Evolutionary conservation across 805 yeast genomes (phyloP).

Genomic region (Yamadazyma laniorum): DNA sequence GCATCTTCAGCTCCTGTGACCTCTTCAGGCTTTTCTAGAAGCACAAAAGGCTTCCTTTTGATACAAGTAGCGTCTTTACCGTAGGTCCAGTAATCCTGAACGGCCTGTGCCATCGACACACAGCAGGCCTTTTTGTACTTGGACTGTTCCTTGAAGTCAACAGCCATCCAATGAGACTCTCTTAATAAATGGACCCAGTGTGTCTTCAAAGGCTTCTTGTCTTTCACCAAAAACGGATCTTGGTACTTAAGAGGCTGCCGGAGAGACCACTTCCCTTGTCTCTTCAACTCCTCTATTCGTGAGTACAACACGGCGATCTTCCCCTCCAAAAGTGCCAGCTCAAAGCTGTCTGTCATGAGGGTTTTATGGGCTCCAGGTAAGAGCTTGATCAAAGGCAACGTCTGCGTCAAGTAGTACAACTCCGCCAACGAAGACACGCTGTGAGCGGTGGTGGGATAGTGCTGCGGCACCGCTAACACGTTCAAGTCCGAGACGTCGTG

Average conservation of each 20-base stretch:
- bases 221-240: slow-evolving; percentile 54
- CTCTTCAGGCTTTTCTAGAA: slow-evolving; percentile 12
- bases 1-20: slow-evolving; percentile 3
- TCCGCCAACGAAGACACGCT: slow-evolving; percentile 70
- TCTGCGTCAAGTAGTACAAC: slow-evolving; percentile 80
- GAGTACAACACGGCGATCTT: slow-evolving; percentile 86
- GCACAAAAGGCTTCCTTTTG: slow-evolving; percentile 45
- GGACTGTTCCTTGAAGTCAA: slow-evolving; percentile 68
- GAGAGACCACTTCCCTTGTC: slow-evolving; percentile 86
- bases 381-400: slow-evolving; percentile 77
- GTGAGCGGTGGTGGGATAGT: slow-evolving; percentile 40
- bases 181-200: slow-evolving; percentile 74
- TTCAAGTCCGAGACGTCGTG: slow-evolving; percentile 32
- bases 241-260: slow-evolving; percentile 72
- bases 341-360: slow-evolving; percentile 79
- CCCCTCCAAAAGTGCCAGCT: slow-evolving; percentile 83
- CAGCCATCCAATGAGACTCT: slow-evolving; percentile 83
- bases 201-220: slow-evolving; percentile 18
- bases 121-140: slow-evolving; percentile 72
- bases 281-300: slow-evolving; percentile 85
- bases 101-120: slow-evolving; percentile 65
- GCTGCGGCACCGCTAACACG: slow-evolving; percentile 40
- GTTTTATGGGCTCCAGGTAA: slow-evolving; percentile 85
- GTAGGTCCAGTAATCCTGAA: slow-evolving; percentile 72
- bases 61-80: slow-evolving; percentile 65